Percentiles rank a stretch among this genome's conserved stretches.
These are phyloP conservation scores for Monilinia fructigena DNA, from an alignment of 2,329 filamentous ascomycete species.

Conservation along the genomic window DNA sequence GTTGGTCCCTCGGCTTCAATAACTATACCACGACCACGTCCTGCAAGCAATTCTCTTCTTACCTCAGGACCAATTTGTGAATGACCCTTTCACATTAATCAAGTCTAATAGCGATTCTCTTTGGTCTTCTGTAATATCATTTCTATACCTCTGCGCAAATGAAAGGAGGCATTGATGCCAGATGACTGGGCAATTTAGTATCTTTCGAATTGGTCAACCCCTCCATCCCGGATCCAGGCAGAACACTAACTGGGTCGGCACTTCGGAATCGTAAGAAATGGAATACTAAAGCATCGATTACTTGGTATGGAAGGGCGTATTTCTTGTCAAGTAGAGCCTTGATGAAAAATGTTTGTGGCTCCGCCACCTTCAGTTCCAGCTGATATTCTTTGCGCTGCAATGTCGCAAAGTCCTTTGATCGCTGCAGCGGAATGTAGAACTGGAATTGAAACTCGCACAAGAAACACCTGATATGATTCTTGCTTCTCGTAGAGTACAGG, in stretches of 20 bases:
- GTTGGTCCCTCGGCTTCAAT: slow-evolving; percentile 56
- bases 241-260: slow-evolving; percentile 58
- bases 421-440: slow-evolving; percentile 91
- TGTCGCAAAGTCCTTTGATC: slow-evolving; percentile 87
- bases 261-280: slow-evolving; percentile 90
- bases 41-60: slow-evolving; percentile 81
- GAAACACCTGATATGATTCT: slow-evolving; percentile 82
- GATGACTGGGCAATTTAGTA: slow-evolving; percentile 80
- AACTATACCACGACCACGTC: slow-evolving; percentile 77
- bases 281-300: slow-evolving; percentile 91
- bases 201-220: slow-evolving; percentile 50
- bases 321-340: slow-evolving; percentile 92
- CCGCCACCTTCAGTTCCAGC: slow-evolving; percentile 82
- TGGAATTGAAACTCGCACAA: slow-evolving; percentile 81
- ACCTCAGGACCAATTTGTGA: slow-evolving; percentile 88
- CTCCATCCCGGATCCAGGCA: slow-evolving; percentile 54
- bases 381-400: slow-evolving; percentile 81
- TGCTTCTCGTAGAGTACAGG: slow-evolving; percentile 89
- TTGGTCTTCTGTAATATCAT: slow-evolving; percentile 95
- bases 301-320: slow-evolving; percentile 91
- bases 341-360: slow-evolving; percentile 94
- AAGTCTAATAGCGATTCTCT: slow-evolving; percentile 87
- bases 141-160: slow-evolving; percentile 91
- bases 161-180: slow-evolving; percentile 94
- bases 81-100: slow-evolving; percentile 81